A percentile compares a stretch with the other conserved stretches of the same genome.
Conservation (phyloP, 2,329 filamentous ascomycete species). For the Beauveria asiatica region DNA sequence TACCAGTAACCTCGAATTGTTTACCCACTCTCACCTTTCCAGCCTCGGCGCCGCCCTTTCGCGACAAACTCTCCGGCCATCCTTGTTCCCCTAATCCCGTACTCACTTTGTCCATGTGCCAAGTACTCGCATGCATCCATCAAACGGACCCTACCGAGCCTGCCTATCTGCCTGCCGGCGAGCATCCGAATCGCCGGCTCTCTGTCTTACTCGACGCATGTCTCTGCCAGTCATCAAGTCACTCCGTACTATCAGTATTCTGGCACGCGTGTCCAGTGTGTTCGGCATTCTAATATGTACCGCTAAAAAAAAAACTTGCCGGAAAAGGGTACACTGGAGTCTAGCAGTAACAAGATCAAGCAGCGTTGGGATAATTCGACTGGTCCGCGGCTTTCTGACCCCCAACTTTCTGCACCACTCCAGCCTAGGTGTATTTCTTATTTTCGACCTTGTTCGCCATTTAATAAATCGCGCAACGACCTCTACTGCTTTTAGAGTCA, state of each 20-base stretch:
- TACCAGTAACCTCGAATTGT: background rate
- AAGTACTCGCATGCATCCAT: background rate
- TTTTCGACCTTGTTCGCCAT: background rate
- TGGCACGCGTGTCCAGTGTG: background rate
- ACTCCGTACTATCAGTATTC: background rate
- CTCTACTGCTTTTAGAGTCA: background rate
- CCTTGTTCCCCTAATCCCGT: background rate
- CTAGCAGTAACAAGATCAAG: background rate
- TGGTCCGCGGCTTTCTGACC: background rate
- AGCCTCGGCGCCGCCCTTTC: background rate
- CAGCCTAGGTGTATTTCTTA: background rate
- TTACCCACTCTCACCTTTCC: background rate
- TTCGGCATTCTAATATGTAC: background rate
- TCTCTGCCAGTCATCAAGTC: background rate
- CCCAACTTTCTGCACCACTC: background rate
- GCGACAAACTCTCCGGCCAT: constrained; percentile 3
- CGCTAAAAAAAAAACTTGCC: background rate
- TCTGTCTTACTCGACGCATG: background rate
- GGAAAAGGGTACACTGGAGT: background rate
- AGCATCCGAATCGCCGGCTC: background rate
- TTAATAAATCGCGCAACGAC: background rate
- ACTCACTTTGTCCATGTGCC: background rate
- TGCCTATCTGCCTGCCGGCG: background rate
- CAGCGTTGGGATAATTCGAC: background rate
- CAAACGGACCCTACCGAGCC: constrained; percentile 1